Base-by-base conservation (phyloP, 345 rosid genomes). In the Sisymbrium altissimum region DNA sequence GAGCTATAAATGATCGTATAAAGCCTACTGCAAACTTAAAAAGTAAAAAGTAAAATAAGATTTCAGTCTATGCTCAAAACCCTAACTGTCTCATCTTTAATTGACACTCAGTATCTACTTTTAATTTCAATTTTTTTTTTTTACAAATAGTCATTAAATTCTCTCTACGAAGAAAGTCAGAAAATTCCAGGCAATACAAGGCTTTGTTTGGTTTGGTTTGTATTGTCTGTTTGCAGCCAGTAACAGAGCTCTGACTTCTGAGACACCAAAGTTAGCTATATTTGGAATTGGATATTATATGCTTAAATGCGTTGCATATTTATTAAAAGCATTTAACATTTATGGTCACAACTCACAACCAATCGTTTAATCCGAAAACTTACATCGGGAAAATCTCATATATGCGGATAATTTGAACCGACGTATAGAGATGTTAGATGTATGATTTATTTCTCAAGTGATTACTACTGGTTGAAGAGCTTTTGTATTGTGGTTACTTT, bases 51-150 rank as follows among this genome's bases (percentile, higher is more conserved):
- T 73, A 64, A 64, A 48, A 32, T 36, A 53, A 43, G 12, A 25
- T 25, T 71, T 64, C 59, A 65, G 78, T 17, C 61, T 74, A 66
- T 48, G 48, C 61, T 29, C 35, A 36, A 74, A 74, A 58, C 54
- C 52, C 72, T 66, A 57, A 66, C 78, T 74, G 78, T 74, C 78
- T 67, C 73, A 48, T 67, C 73, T 67, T 75, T 75, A 75, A 49
- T 75, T 68, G 48, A 48, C 53, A 23, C 3, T 72, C 62, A 29
- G 12, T 57, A 38, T 38, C 53, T 15, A 56, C 66, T 36, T 66
- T 56, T 7, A 23, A 55, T 27, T 17, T 66, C 41, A 12, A 32
- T 7, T 23, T 8, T 27, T 9, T 0, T 12, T 17, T 18, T 38
- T 18, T 2, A n/a, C 13, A 32, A 45, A 45, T 9, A 48, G 60